These are phyloP conservation scores for Rhododendron kiyosumense DNA, from an alignment of 148 eudicot species.

Conservation along the genomic window DNA sequence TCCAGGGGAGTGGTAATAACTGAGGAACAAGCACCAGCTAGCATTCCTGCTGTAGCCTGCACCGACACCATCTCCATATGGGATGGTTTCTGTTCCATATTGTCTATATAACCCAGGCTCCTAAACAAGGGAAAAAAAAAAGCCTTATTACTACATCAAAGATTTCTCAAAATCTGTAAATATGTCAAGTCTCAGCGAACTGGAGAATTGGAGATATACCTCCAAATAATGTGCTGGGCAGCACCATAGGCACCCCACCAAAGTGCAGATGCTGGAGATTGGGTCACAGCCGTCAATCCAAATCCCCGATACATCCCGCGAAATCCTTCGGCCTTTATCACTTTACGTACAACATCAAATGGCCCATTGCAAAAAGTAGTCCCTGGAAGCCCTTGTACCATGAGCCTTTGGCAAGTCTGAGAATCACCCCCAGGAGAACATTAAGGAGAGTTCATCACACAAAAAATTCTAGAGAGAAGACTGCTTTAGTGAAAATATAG, in stretches of 20 bases:
- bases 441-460: background rate
- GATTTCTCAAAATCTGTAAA: background rate
- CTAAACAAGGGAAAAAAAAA: slow-evolving; percentile 17
- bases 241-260: slow-evolving; percentile 88
- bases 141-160: background rate
- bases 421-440: background rate
- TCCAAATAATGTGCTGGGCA: slow-evolving; percentile 71
- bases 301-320: slow-evolving; percentile 75
- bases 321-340: slow-evolving; percentile 53
- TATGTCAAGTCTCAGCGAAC: background rate
- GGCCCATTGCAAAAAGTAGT: slow-evolving; percentile 49
- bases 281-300: slow-evolving; percentile 59
- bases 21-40: slow-evolving; percentile 75
- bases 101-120: slow-evolving; percentile 50
- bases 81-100: slow-evolving; percentile 50
- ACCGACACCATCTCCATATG: slow-evolving; percentile 56
- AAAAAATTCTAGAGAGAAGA: slow-evolving; percentile 1
- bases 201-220: slow-evolving; percentile 27
- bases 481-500: background rate
- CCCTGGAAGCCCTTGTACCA: slow-evolving; percentile 79
- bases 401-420: slow-evolving; percentile 65
- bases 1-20: slow-evolving; percentile 72
- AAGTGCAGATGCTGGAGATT: slow-evolving; percentile 76
- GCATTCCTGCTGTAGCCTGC: slow-evolving; percentile 70
- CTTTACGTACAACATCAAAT: slow-evolving; percentile 49